Percentiles rank a stretch among this genome's conserved stretches.
phyloP scores from a whole-genome alignment of 2,329 filamentous ascomycete genomes.

The Ophiostoma triangulosporum region DNA sequence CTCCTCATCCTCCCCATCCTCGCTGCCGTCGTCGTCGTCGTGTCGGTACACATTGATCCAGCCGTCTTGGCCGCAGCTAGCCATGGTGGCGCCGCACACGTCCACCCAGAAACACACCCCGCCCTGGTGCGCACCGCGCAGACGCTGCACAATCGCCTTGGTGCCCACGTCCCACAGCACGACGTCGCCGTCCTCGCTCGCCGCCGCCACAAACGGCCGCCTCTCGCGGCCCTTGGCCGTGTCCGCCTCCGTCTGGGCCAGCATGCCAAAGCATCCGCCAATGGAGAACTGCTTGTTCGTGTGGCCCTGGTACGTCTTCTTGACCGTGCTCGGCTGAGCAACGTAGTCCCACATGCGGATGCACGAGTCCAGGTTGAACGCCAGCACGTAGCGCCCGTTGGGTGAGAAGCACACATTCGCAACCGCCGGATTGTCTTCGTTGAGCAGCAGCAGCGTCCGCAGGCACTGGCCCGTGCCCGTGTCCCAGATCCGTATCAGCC shows the following conservation, averaged over 20 bases:
- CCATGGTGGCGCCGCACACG: slow-evolving; percentile 41
- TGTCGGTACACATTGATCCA: slow-evolving; percentile 36
- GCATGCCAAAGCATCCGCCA: slow-evolving; percentile 65
- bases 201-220: slow-evolving; percentile 55
- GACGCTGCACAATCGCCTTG: slow-evolving; percentile 67
- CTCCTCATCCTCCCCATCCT: not conserved
- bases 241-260: slow-evolving; percentile 15
- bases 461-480: slow-evolving; percentile 90
- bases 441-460: slow-evolving; percentile 85
- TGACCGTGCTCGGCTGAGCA: slow-evolving; percentile 55
- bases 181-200: slow-evolving; percentile 76
- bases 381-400: slow-evolving; percentile 85
- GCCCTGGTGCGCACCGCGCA: slow-evolving; percentile 36
- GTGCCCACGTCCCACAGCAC: slow-evolving; percentile 82
- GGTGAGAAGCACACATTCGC: slow-evolving; percentile 84
- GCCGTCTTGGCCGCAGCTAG: slow-evolving; percentile 42
- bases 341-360: slow-evolving; percentile 93
- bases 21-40: slow-evolving; percentile 3
- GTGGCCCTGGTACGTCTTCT: slow-evolving; percentile 97
- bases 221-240: slow-evolving; percentile 5
- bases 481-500: slow-evolving; percentile 90
- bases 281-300: slow-evolving; percentile 72
- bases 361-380: slow-evolving; percentile 81
- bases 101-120: slow-evolving; percentile 56
- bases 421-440: slow-evolving; percentile 89